Percentiles rank a stretch among this genome's conserved stretches.
Conservation (phyloP, 805 yeast species). For the Pichia sporocuriosa region DNA sequence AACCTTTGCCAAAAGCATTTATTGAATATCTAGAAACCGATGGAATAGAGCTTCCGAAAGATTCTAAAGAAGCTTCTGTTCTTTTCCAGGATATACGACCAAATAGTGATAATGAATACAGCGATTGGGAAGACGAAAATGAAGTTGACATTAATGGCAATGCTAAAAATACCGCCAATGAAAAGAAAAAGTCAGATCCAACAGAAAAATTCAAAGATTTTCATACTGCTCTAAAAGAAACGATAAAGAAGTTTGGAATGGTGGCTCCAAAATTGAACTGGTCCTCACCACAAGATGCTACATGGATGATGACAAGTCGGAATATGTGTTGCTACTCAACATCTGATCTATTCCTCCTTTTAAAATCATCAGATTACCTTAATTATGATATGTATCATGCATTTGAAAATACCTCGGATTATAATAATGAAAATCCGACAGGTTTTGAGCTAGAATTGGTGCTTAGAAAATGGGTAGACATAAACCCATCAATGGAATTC, state of each 20-base stretch:
- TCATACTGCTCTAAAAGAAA: conserved; percentile 43
- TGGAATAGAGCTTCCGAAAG: conserved; percentile 58
- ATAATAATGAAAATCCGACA: conserved; percentile 29
- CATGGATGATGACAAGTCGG: conserved; percentile 82
- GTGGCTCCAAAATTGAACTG: conserved; percentile 90
- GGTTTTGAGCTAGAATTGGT: conserved; percentile 53
- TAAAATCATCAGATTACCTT: conserved; percentile 84
- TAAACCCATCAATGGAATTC: conserved; percentile 89
- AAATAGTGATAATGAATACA: conserved; percentile 57
- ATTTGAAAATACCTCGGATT: conserved; percentile 34
- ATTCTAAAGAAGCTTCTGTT: conserved; percentile 29
- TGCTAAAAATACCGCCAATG: neutral
- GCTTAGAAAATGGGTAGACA: conserved; percentile 71
- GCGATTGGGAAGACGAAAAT: conserved; percentile 60
- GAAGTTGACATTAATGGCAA: conserved; percentile 10
- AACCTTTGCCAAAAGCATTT: conserved; percentile 52
- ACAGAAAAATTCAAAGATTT: conserved; percentile 48
- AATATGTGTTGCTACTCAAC: conserved; percentile 64
- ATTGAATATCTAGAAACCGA: conserved; percentile 57
- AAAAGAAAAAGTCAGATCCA: conserved; percentile 32
- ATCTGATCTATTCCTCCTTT: conserved; percentile 69
- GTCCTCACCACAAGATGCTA: conserved; percentile 95
- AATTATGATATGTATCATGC: conserved; percentile 77
- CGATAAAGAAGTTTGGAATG: conserved; percentile 45
- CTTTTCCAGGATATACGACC: conserved; percentile 29